Percentiles rank a stretch among this genome's conserved stretches.
phyloP scores from a whole-genome alignment of 495 filamentous ascomycete species.

The Penicillium turbatum region DNA sequence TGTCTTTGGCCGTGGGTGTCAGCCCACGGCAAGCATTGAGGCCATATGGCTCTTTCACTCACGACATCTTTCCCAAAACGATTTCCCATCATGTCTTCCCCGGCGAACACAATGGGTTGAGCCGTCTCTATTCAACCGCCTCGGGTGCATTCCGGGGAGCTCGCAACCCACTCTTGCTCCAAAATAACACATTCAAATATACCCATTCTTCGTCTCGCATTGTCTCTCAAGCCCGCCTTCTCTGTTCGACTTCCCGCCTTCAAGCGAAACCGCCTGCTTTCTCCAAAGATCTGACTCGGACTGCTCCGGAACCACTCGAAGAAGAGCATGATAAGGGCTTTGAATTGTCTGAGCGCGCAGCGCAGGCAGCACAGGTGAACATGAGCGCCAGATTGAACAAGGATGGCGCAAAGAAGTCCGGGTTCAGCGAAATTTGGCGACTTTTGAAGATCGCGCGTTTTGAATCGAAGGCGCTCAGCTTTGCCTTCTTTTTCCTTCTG shows the following conservation, averaged over 20 bases:
- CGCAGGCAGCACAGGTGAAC: conserved; percentile 85
- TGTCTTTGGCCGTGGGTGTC: conserved; percentile 34
- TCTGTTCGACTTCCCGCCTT: conserved; percentile 29
- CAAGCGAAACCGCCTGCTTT: conserved; percentile 24
- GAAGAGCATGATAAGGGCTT: conserved; percentile 58
- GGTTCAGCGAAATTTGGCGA: conserved; percentile 75
- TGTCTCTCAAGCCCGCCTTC: conserved; percentile 21
- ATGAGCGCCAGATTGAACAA: conserved; percentile 80
- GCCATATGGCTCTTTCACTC: conserved; percentile 17
- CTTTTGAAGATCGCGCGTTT: conserved; percentile 84
- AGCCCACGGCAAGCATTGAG: conserved; percentile 24
- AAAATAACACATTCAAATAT: conserved; percentile 13
- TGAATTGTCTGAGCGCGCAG: conserved; percentile 69
- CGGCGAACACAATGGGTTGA: conserved; percentile 8
- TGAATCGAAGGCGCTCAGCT: conserved; percentile 70
- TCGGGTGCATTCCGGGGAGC: conserved; percentile 22
- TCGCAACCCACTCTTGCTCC: conserved; percentile 14
- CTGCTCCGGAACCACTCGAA: conserved; percentile 28
- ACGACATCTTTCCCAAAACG: conserved; percentile 16
- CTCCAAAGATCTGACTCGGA: conserved; percentile 8
- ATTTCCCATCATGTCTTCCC: background rate
- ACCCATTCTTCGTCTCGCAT: conserved; percentile 16
- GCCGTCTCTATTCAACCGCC: conserved; percentile 25
- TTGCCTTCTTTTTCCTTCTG: conserved; percentile 78
- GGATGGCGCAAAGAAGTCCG: conserved; percentile 64